phyloP scores from a whole-genome alignment of 768 basidiomycete genomes.

The Tylopilus felleus region DNA sequence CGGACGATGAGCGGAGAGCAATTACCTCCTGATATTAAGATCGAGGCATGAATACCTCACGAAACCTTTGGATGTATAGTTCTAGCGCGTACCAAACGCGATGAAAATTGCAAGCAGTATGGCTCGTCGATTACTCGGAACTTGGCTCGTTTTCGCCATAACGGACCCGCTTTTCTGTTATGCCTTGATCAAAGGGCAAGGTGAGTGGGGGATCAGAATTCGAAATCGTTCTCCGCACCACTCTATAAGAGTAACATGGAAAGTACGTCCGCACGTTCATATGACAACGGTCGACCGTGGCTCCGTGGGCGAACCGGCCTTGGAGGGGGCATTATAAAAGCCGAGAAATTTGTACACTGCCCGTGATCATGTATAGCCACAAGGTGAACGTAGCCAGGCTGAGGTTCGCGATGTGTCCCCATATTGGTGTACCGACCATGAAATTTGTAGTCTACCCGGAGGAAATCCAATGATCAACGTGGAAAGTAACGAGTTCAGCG shows the following conservation, averaged over 20 bases:
- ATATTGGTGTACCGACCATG: background rate
- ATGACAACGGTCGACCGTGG: background rate
- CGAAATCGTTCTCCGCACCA: background rate
- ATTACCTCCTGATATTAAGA: constrained; percentile 9
- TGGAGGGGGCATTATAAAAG: background rate
- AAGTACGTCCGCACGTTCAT: background rate
- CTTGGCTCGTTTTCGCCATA: constrained; percentile 1
- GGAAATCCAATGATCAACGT: background rate
- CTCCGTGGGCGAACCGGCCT: background rate
- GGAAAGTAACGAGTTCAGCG: background rate
- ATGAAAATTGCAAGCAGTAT: constrained; percentile 15
- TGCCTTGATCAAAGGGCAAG: background rate
- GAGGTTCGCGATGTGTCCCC: background rate
- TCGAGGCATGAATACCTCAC: background rate
- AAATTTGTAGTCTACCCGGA: background rate
- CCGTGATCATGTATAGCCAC: background rate
- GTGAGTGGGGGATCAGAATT: background rate
- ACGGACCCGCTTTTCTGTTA: background rate
- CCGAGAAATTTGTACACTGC: background rate
- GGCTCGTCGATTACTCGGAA: constrained; percentile 12
- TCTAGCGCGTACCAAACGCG: constrained; percentile 10
- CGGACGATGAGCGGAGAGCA: background rate
- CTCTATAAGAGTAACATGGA: constrained; percentile 1
- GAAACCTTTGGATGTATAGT: background rate
- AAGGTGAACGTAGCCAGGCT: background rate